phyloP scores from a whole-genome alignment of 495 filamentous ascomycete species.

The Hypomontagnella monticulosa region DNA sequence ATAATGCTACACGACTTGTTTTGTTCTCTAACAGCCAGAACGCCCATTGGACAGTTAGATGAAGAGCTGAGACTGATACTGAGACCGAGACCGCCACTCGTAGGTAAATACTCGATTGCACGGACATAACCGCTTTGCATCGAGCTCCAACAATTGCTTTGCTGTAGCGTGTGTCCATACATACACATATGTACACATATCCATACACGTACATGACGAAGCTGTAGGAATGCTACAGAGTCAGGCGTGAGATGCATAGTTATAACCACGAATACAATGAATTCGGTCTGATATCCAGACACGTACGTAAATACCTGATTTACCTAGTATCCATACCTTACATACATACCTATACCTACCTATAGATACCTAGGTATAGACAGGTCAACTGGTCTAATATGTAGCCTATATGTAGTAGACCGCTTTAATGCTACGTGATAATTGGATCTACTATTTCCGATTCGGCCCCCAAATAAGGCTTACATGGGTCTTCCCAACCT shows the following conservation, averaged over 20 bases:
- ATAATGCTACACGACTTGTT: constrained; percentile 27
- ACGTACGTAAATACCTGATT: background rate
- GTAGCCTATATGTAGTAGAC: constrained; percentile 4
- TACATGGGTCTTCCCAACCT: constrained; percentile 5
- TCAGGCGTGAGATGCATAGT: constrained; percentile 19
- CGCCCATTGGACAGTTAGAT: constrained; percentile 15
- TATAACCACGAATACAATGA: constrained; percentile 5
- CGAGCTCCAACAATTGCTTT: constrained; percentile 6
- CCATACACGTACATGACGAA: background rate
- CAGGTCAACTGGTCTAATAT: background rate
- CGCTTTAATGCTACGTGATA: constrained; percentile 18
- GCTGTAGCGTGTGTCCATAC: background rate
- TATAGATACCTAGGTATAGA: background rate
- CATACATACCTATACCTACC: no score
- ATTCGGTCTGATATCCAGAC: constrained; percentile 17
- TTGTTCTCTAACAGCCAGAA: background rate
- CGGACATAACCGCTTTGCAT: constrained; percentile 7
- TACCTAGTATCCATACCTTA: no score
- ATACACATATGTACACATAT: background rate
- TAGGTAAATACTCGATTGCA: background rate
- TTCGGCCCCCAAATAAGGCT: constrained; percentile 20
- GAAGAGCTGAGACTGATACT: constrained; percentile 31
- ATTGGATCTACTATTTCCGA: constrained; percentile 10
- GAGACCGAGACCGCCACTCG: background rate
- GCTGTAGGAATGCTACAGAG: constrained; percentile 3